Conservation (phyloP, 345 rosid species). For the Euphorbia lathyris region DNA sequence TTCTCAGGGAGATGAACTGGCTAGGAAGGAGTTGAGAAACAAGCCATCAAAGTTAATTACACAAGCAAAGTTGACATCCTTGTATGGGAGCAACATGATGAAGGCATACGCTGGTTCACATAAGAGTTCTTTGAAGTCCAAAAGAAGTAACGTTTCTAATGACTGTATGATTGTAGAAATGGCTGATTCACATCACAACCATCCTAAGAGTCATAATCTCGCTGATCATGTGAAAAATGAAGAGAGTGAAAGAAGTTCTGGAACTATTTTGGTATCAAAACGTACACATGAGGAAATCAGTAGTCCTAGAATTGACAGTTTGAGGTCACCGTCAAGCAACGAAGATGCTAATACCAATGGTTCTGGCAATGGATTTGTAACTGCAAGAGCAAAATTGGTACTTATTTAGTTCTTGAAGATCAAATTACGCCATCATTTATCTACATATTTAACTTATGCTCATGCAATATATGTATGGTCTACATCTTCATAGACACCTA, state of each 20-base stretch:
- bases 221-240: constrained; percentile 31
- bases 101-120: constrained; percentile 33
- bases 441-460: neutral
- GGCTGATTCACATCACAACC: constrained; percentile 22
- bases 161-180: constrained; percentile 52
- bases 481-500: neutral
- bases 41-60: constrained; percentile 45
- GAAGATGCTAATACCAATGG: constrained; percentile 47
- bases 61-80: constrained; percentile 64
- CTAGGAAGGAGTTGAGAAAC: constrained; percentile 31
- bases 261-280: constrained; percentile 48
- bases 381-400: constrained; percentile 92
- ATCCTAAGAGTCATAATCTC: constrained; percentile 27
- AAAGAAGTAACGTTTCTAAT: constrained; percentile 39
- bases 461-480: neutral
- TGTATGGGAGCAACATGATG: constrained; percentile 61
- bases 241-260: constrained; percentile 52
- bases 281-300: constrained; percentile 53
- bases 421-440: neutral
- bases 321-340: constrained; percentile 32
- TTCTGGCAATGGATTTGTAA: constrained; percentile 68
- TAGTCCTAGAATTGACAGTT: constrained; percentile 38
- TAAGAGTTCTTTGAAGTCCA: constrained; percentile 37
- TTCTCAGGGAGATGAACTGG: constrained; percentile 53
- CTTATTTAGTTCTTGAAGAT: neutral